These are phyloP conservation scores for Magnaporthiopsis poae DNA, from an alignment of 2,329 filamentous ascomycete species.

Conservation along the genomic window DNA sequence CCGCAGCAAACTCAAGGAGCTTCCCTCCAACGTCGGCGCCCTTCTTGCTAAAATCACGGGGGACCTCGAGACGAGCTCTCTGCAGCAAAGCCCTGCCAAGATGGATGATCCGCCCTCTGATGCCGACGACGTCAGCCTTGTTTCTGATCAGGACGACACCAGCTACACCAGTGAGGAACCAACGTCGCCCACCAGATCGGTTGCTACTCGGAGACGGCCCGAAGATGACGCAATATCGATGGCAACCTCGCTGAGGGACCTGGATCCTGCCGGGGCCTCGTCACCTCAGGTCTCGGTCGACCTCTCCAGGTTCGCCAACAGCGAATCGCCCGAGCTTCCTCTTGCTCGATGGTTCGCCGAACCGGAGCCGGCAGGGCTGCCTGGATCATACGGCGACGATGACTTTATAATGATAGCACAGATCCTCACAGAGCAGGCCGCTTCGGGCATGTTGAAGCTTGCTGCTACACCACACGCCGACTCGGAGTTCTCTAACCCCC, in stretches of 20 bases:
- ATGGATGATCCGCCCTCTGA: conserved; percentile 31
- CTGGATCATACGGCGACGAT: conserved; percentile 40
- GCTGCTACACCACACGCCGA: not conserved
- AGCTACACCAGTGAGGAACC: conserved; percentile 41
- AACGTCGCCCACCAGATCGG: conserved; percentile 40
- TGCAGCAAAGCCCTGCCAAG: conserved; percentile 29
- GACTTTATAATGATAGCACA: conserved; percentile 60
- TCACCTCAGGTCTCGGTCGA: conserved; percentile 40
- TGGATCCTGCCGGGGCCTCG: conserved; percentile 35
- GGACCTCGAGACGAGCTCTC: conserved; percentile 24
- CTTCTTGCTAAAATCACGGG: conserved; percentile 29
- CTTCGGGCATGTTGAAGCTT: conserved; percentile 1
- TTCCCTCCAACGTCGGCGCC: conserved; percentile 25
- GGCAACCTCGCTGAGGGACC: conserved; percentile 40
- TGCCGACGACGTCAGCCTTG: conserved; percentile 35
- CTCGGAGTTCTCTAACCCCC: conserved; percentile 11
- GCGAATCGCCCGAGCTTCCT: conserved; percentile 38
- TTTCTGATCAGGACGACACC: conserved; percentile 47
- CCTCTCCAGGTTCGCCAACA: conserved; percentile 37
- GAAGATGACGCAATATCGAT: conserved; percentile 48
- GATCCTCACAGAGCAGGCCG: conserved; percentile 59
- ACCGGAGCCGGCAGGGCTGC: conserved; percentile 41
- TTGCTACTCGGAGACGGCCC: conserved; percentile 28
- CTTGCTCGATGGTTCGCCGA: conserved; percentile 49
- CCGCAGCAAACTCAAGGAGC: conserved; percentile 27